phyloP scores from a whole-genome alignment of 768 basidiomycete genomes.

The Xerocomus spinulosus region DNA sequence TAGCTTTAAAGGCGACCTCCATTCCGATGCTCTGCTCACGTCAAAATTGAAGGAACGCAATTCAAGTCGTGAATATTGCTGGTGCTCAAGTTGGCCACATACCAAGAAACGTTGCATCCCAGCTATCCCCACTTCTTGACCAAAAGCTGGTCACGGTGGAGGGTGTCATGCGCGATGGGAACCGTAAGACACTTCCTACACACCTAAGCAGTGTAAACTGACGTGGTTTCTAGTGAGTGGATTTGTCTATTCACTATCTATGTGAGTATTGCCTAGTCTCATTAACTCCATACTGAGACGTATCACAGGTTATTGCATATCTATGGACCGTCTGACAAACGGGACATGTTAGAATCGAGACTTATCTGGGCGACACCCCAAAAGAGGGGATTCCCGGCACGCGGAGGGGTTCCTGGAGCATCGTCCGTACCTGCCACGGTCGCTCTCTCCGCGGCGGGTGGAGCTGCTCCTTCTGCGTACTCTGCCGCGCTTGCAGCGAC shows the following conservation, averaged over 20 bases:
- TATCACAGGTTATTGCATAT: constrained; percentile 58
- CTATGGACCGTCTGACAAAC: constrained; percentile 61
- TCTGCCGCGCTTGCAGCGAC: constrained; percentile 14
- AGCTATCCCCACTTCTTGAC: constrained; percentile 73
- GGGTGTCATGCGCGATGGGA: constrained; percentile 63
- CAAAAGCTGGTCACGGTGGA: constrained; percentile 59
- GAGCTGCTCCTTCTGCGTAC: constrained; percentile 13
- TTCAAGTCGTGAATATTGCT: constrained; percentile 77
- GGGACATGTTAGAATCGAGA: constrained; percentile 56
- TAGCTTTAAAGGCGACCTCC: constrained; percentile 20
- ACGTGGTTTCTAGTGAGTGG: constrained; percentile 35
- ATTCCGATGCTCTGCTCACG: neutral
- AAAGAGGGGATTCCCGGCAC: constrained; percentile 49
- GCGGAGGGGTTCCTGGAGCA: constrained; percentile 10
- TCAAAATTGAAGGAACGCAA: constrained; percentile 53
- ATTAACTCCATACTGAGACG: neutral
- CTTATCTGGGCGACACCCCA: constrained; percentile 74
- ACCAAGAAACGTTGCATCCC: constrained; percentile 51
- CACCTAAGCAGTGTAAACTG: neutral
- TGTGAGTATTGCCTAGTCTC: constrained; percentile 40
- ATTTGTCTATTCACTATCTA: constrained; percentile 50
- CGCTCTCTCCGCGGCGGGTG: constrained; percentile 9
- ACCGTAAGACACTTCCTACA: constrained; percentile 39
- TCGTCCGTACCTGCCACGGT: constrained; percentile 16
- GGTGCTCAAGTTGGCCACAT: constrained; percentile 78